Conservation (phyloP, 225 moss, liverwort and hornwort genomes). For the Physcomitrium patens region DNA sequence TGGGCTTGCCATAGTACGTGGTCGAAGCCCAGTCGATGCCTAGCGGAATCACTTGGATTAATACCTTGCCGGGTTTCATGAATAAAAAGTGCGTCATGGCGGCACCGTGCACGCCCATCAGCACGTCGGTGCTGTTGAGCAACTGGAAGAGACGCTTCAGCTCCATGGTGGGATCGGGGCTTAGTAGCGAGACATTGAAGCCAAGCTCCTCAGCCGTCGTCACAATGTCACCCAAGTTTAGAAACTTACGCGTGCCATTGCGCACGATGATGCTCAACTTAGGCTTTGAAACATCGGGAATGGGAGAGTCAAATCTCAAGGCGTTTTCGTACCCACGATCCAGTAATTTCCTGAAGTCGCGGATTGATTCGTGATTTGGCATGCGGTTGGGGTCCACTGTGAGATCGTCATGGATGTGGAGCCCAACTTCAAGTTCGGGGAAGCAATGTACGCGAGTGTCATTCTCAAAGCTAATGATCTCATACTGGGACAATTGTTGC, state of each 20-base stretch:
- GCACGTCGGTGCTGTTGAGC: conserved; percentile 66
- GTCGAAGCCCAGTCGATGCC: conserved; percentile 77
- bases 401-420: conserved; percentile 77
- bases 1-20: conserved; percentile 70
- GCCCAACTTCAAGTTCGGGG: conserved; percentile 60
- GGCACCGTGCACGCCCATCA: conserved; percentile 83
- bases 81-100: conserved; percentile 83
- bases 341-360: conserved; percentile 59
- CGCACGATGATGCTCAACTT: conserved; percentile 63
- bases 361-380: conserved; percentile 58
- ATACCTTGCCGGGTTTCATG: conserved; percentile 70
- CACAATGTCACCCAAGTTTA: conserved; percentile 64
- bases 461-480: conserved; percentile 52
- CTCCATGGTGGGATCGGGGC: conserved; percentile 60
- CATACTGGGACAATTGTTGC: conserved; percentile 56
- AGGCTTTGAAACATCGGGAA: conserved; percentile 9
- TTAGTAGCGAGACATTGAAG: conserved; percentile 59
- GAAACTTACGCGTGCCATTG: conserved; percentile 52
- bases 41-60: conserved; percentile 74
- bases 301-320: background rate
- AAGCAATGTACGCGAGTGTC: conserved; percentile 67
- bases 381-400: conserved; percentile 59
- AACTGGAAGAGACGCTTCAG: conserved; percentile 62
- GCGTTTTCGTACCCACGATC: conserved; percentile 40
- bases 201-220: conserved; percentile 49